Evolutionary conservation across 2,329 filamentous ascomycete genomes (phyloP), one percentile per base, ranked within the genome.

Genomic region (Trichoderma koningiopsis): DNA sequence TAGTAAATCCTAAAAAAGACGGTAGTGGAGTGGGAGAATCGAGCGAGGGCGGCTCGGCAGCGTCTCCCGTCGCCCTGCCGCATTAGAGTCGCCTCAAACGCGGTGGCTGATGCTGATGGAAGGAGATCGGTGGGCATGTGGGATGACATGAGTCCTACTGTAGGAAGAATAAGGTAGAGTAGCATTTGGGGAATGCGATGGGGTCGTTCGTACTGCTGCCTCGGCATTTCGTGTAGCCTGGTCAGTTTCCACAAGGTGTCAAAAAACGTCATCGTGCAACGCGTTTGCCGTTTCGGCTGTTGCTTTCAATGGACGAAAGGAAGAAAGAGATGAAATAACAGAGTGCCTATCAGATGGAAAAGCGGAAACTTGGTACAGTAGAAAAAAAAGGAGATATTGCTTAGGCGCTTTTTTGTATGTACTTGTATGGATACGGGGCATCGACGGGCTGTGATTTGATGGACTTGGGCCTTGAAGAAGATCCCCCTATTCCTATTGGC

Each of bases 401-500:
- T 49, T 22, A 3, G 19, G 40, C 13, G 0, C 16, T 16, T 8
- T 10, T 22, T 22, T n/a, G 43, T 22, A 22, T 2, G 31, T 33
- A 13, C 5, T 19, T 43, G 22, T 24, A 13, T 22, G 47, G 22
- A 24, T 49, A 49, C 24, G 47, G 47, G 11, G n/a, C 47, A 49
- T 24, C n/a, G 22, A 7, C n/a, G 22, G n/a, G 47, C 47, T 13
- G 24, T 49, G 47, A 49, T 49, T 35, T n/a, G 47, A 49, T 49
- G 11, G 10, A 49, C 47, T 13, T n/a, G 22, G 37, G n/a, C 4
- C 16, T 29, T 63, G 60, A 10, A 33, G 47, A 29, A 53, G 60
- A 63, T 63, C 60, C 47, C 60, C 22, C 52, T 63, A 53, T 49
- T 22, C 60, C 16, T 63, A 49, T 63, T 63, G 43, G 31, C 60